Evolutionary conservation across 2,329 filamentous ascomycete genomes (phyloP), one percentile per base, ranked within the genome.

Genomic region (Talaromyces funiculosus): DNA sequence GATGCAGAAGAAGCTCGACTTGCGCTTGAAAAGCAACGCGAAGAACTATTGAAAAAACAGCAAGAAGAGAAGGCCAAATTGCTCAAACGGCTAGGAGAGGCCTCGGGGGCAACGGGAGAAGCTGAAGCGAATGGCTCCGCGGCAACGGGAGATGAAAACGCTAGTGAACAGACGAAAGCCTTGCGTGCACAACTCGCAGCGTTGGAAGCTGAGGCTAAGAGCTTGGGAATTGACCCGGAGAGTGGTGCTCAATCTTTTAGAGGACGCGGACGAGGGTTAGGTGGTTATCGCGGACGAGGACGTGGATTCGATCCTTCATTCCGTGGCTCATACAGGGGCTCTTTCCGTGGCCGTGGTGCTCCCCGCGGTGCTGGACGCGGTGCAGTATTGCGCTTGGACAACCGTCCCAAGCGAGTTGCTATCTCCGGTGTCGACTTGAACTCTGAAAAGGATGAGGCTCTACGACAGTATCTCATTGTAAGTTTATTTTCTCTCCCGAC

Each of bases 361-460:
- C 71, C 70, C 35, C 67, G 69, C 49, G 71, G 75, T 37, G 18
- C 31, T 18, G 72, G 75, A 18, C 77, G 77, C 26, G 79, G 81
- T 33, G 79, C 78, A 59, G 82, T 84, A 16, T 78, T 81, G 66
- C 77, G 82, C 63, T 75, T 86, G 4, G 84, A 86, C 67, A 86
- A 86, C 65, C 75, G 84, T 26, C 82, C 84, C 3, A 80, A 78
- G 65, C 78, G 80, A 54, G 75, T 86, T 47, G 77, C 78, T 22
- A 75, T 86, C 24, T 74, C 76, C 4, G 81, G 77, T 7, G 77
- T 82, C 31, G 75, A 75, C 65, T 74, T 77, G 53, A 76, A 78
- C 57, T 73, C 77, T 1, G 75, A 78, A 26, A 78, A 78, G 65
- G 84, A 86, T 61, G 83, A 85, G 66, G 79, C 80, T 4, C 67